Evolutionary conservation across 305 asterid genomes (phyloP), one percentile per base, ranked within the genome.

Genomic region (Euphrasia arctica): DNA sequence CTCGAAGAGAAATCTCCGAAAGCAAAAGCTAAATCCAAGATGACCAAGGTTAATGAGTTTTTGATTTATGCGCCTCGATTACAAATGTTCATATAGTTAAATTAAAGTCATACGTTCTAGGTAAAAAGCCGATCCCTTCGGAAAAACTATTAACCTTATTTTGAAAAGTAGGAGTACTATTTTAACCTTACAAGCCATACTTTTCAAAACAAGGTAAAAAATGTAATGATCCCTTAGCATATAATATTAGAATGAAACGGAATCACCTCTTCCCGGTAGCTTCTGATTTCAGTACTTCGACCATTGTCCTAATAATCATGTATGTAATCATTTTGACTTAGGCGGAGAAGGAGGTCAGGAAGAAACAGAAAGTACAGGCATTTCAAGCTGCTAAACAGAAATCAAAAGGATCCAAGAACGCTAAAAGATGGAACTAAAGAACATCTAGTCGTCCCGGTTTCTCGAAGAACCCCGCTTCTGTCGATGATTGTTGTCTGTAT

Each of bases 371-470:
- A 71, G 58, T 85, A 85, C 95, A 82, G 80, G 81, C 97, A 7
- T 90, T 90, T 69, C 99, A 93, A 82, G 95, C 95, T 45, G 99
- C 97, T 31, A 93, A 88, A 64, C 97, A 93, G 81, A 90, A 83
- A 68, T 86, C 99, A 0, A 93, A 93, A 76, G 81, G 69, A 52
- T 18, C 47, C 67, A 90, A 93, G 77, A 93, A 93, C 71, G 31
- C 99, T 8, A 93, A 93, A 67, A 86, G 99, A 75, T 90, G 99
- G 99, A 88, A 90, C 9, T 89, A 70, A 78, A 68, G 13, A 41
- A 18, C 22, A 32, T 14, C 39, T 60, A 43, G n/a, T 14, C 55
- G 7, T 14, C 55, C 0, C 55, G 0, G 4, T 63, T 32, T 63
- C 60, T 58, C 60, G 62, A 39, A 47, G 43, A 39, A 39, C 45